Evolutionary conservation across 495 filamentous ascomycete species (phyloP).

Genomic region (Neurospora sp.): DNA sequence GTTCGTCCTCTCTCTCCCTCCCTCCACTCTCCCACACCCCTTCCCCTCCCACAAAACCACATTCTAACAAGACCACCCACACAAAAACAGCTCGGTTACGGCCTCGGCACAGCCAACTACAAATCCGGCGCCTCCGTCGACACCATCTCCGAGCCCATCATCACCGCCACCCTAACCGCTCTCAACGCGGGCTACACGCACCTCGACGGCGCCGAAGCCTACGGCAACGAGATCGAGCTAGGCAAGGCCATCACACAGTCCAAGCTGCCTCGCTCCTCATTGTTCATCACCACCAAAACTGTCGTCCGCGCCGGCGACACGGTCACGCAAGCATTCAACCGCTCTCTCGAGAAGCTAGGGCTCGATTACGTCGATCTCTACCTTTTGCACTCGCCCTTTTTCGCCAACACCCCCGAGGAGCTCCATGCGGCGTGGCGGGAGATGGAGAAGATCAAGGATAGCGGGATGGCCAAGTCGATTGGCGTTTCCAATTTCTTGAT

Average conservation of each 20-base stretch:
- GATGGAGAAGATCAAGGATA: constrained; percentile 62
- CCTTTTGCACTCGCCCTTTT: constrained; percentile 71
- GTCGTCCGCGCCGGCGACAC: constrained; percentile 44
- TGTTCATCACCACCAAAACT: constrained; percentile 71
- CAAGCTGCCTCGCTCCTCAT: constrained; percentile 51
- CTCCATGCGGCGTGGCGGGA: constrained; percentile 64
- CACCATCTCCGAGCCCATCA: constrained; percentile 25
- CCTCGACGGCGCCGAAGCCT: constrained; percentile 73
- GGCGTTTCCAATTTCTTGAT: constrained; percentile 76
- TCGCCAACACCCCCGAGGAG: constrained; percentile 46
- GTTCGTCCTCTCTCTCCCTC: constrained; percentile 29
- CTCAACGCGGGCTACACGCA: constrained; percentile 63
- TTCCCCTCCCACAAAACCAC: not conserved
- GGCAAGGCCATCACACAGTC: constrained; percentile 63
- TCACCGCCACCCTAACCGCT: constrained; percentile 55
- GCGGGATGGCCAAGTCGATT: constrained; percentile 65
- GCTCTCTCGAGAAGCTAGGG: constrained; percentile 62
- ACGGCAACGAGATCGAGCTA: constrained; percentile 69
- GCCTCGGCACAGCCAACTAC: constrained; percentile 41
- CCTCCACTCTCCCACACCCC: not conserved
- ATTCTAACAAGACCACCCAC: constrained; percentile 1
- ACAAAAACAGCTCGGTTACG: constrained; percentile 54
- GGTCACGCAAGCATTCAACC: constrained; percentile 53
- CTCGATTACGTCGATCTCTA: constrained; percentile 81
- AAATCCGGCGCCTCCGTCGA: constrained; percentile 35